A percentile compares a stretch with the other conserved stretches of the same genome.
Conservation (phyloP, 768 basidiomycete genomes). For the Sistotremastrum suecicum region DNA sequence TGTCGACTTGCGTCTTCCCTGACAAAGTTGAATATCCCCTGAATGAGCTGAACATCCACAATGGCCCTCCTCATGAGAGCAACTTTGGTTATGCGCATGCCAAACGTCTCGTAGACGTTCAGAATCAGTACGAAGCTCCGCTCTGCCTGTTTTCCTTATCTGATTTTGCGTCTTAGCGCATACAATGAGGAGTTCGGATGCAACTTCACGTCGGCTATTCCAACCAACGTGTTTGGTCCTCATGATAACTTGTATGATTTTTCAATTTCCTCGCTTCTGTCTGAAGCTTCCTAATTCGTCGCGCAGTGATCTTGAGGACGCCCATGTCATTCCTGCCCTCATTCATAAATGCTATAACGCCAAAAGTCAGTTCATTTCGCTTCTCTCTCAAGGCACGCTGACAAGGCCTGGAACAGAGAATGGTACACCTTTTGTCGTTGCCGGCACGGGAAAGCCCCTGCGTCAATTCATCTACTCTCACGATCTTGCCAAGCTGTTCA, state of each 20-base stretch:
- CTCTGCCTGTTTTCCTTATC: background rate
- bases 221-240: constrained; percentile 94
- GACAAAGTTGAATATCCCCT: constrained; percentile 91
- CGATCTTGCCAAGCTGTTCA: constrained; percentile 89
- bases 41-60: constrained; percentile 85
- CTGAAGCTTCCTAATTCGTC: constrained; percentile 4
- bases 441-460: constrained; percentile 82
- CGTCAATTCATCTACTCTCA: constrained; percentile 98
- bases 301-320: constrained; percentile 66
- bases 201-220: constrained; percentile 94
- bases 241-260: constrained; percentile 74
- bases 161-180: constrained; percentile 36
- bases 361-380: constrained; percentile 42
- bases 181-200: constrained; percentile 93
- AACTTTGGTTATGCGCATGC: constrained; percentile 97
- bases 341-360: constrained; percentile 90
- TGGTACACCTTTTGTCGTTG: constrained; percentile 72
- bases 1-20: constrained; percentile 96
- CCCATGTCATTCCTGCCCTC: constrained; percentile 90
- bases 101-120: constrained; percentile 89
- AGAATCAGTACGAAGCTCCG: constrained; percentile 59
- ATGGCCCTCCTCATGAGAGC: constrained; percentile 81
- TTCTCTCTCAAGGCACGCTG: background rate
- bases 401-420: constrained; percentile 37
- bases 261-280: background rate